phyloP scores from a whole-genome alignment of 371 early-diverging fungal genomes.

The Mucor velutinosus region DNA sequence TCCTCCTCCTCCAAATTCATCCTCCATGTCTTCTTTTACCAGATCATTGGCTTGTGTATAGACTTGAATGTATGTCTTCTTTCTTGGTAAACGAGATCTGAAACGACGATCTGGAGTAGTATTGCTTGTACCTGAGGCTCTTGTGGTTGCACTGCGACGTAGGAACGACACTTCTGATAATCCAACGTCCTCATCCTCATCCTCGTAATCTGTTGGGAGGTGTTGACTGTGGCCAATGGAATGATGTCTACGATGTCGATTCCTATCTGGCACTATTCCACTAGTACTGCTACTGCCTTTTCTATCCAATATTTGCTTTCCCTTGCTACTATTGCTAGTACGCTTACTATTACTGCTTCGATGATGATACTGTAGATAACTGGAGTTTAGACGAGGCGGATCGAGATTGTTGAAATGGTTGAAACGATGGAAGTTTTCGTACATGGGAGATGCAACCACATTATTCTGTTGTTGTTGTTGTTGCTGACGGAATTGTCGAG shows the following conservation, averaged over 20 bases:
- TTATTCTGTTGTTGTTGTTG: background rate
- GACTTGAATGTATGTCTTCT: constrained; percentile 65
- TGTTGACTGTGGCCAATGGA: constrained; percentile 22
- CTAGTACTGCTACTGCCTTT: background rate
- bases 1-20: constrained; percentile 41
- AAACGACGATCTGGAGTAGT: constrained; percentile 16
- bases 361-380: background rate
- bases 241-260: constrained; percentile 17
- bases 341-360: background rate
- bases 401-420: background rate
- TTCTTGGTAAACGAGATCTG: constrained; percentile 45
- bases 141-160: constrained; percentile 6
- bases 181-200: background rate
- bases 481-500: background rate
- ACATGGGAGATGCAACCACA: background rate
- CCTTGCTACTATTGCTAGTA: background rate
- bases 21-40: constrained; percentile 65
- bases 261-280: background rate
- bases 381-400: background rate
- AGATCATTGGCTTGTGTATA: constrained; percentile 66
- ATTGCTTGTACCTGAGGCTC: background rate
- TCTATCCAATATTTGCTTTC: background rate
- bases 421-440: background rate
- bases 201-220: background rate
- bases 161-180: background rate